Evolutionary conservation across 257 asterid species (phyloP).

Genomic region (Nicotiana paniculata): DNA sequence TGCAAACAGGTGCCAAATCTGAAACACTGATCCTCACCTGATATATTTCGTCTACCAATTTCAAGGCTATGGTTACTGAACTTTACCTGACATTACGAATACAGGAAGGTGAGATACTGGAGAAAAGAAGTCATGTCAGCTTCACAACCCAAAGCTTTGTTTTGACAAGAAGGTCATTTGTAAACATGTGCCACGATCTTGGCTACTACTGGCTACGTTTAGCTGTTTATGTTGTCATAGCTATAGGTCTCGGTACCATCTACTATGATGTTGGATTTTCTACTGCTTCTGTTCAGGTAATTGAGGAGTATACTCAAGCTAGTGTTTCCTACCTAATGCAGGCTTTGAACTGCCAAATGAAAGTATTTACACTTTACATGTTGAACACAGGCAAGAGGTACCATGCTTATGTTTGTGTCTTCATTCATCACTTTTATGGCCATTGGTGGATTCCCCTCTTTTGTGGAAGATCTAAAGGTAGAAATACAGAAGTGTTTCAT

Average conservation of each 20-base stretch:
- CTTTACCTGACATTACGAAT: too few relatives aligned
- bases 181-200: conserved; percentile 53
- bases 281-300: conserved; percentile 19
- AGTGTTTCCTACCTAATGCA: neutral
- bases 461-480: conserved; percentile 56
- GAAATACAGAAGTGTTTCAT: neutral
- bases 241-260: conserved; percentile 47
- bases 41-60: neutral
- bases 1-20: conserved; percentile 24
- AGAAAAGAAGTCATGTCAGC: conserved; percentile 25
- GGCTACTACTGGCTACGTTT: conserved; percentile 69
- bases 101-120: conserved; percentile 26
- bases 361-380: conserved; percentile 5
- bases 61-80: too few relatives aligned
- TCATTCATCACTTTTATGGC: conserved; percentile 54
- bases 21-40: neutral
- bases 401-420: conserved; percentile 46
- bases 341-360: neutral
- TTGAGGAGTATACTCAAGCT: too few relatives aligned
- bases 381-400: conserved; percentile 40
- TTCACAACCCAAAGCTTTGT: conserved; percentile 33
- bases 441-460: conserved; percentile 64
- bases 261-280: conserved; percentile 31
- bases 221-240: conserved; percentile 37
- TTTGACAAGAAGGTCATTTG: conserved; percentile 44